These are phyloP conservation scores for Amaranthus tricolor DNA, from an alignment of 179 eudicot species.

Conservation along the genomic window DNA sequence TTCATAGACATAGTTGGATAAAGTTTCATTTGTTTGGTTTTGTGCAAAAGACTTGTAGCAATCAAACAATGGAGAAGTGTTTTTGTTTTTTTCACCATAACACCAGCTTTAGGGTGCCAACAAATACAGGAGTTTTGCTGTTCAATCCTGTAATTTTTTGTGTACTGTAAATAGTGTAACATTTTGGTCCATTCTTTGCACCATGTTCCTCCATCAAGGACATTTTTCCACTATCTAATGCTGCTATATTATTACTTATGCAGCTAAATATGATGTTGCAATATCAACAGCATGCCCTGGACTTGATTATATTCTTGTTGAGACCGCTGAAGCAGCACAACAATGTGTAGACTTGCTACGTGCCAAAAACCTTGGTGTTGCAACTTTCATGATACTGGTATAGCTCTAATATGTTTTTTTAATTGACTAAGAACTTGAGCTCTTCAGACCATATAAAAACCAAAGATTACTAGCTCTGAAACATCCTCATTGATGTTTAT, in stretches of 20 bases:
- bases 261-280: slow-evolving; percentile 92
- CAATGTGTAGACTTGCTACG: slow-evolving; percentile 92
- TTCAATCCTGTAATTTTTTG: neutral
- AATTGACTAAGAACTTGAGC: neutral
- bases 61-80: too few species aligned
- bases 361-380: slow-evolving; percentile 83
- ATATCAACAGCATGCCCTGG: slow-evolving; percentile 95
- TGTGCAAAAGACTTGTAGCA: too few species aligned
- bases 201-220: neutral
- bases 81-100: too few species aligned
- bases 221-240: neutral
- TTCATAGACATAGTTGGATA: too few species aligned
- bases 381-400: slow-evolving; percentile 99
- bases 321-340: slow-evolving; percentile 88
- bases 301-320: slow-evolving; percentile 94
- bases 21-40: too few species aligned
- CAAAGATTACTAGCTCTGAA: neutral
- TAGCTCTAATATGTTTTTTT: neutral
- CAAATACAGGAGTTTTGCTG: neutral
- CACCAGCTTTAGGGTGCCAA: neutral
- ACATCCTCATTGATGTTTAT: neutral
- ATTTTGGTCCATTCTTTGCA: neutral
- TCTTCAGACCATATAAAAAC: neutral
- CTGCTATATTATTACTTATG: slow-evolving; percentile 23
- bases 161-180: neutral